Evolutionary conservation across 169 alveolate genomes (phyloP), one percentile per base, ranked within the genome.

Genomic region (Eimeria zaria): DNA sequence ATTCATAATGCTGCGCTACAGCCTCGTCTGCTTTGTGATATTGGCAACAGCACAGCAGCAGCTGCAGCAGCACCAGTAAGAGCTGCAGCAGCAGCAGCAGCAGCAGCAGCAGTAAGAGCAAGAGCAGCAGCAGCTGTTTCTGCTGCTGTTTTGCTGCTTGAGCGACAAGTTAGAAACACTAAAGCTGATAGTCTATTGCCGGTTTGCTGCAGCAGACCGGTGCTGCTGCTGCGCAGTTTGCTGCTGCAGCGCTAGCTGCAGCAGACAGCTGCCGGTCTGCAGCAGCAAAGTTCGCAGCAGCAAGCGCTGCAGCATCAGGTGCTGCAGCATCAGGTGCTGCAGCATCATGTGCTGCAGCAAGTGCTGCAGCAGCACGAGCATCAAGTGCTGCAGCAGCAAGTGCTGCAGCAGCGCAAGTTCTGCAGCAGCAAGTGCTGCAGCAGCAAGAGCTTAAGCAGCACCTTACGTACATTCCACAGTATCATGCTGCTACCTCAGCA

Each of bases 301-400:
- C 69, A 58, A 6, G 6, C 16, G n/a, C 69, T 58, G 69, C 27
- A 11, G 69, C 69, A 58, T 11, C 69, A 58, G 30, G 5, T 58
- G 69, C 69, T 58, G 69, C 69, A 58, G 69, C 69, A 58, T 11
- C 69, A 58, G n/a, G 2, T 71, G 44, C 81, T 71, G 81, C 81
- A 71, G 81, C 27, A 11, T 11, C 6, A 51, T 14, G 7, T 58
- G 69, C n/a, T 11, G 69, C 69, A 58, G 69, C 69, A 58, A 16
- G 2, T 20, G 30, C n/a, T 58, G 69, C 69, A 16, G 69, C 69
- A 58, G 27, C 69, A 58, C 6, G 2, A 11, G 69, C 69, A 58
- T 2, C 20, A 58, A 6, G 6, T 58, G 69, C 69, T 58, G 69
- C 69, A 58, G 69, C 69, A 58, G 69, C 69, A 58, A 6, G 9